Evolutionary conservation across 2,329 filamentous ascomycete species (phyloP), one percentile per base, ranked within the genome.

Genomic region (Talaromyces sp.): DNA sequence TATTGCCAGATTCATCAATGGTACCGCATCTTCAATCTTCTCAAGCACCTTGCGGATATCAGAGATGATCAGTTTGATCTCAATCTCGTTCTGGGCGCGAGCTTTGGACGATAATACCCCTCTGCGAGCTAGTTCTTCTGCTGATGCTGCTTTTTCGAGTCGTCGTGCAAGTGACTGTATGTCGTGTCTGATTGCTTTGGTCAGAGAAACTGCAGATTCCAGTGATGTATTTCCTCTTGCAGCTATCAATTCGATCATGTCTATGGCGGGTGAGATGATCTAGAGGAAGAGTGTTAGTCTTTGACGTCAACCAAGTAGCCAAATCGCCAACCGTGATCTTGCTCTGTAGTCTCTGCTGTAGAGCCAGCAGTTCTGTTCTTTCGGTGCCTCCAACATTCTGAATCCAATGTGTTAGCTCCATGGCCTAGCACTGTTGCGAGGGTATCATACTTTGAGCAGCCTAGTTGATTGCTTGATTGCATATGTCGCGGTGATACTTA

Each of bases 1-100:
- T 69, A 99, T 96, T 64, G 95, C 95, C 31, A 99, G 84, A 71
- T 95, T 97, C 75, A 99, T 90, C 3, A 97, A 82, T 0, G 94
- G 94, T 11, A 98, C 92, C 13, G 94, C 91, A 76, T 95, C 90
- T 75, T 98, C 94, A 68, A 99, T 96, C 8, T 90, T 87, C 11
- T 82, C 80, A 1, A 98, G 84, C 2, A 99, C 80, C 13, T 81
- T 83, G 73, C 89, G 91, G 72, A 97, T 94, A 54, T 93, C 91
- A 11, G 80, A 74, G 61, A 94, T 87, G 68, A 98, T 91, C 45
- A 81, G 79, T 61, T 86, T 83, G 25, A 97, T 81, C 72, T 94
- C 89, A 1, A 81, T 77, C 64, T 89, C 85, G 67, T 86, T 88
- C 65, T 85, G 80, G 15, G 84, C 83, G 27, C 83, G 81, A 40